Base-by-base conservation (phyloP, 306 rosid species). In the Myrica gale region DNA sequence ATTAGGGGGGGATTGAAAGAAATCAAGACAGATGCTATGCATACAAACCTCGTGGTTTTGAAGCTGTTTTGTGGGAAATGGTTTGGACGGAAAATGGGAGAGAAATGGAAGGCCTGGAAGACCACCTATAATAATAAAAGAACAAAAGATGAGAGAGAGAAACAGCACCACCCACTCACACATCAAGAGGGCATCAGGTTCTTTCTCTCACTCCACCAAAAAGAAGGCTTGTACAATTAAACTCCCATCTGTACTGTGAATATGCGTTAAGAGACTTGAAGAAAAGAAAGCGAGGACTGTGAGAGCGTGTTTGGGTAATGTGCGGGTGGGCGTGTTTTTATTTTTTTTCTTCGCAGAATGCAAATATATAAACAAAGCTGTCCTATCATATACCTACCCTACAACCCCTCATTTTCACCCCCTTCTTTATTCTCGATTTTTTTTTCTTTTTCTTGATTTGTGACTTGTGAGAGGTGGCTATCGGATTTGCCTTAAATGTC, bases 161-260 rank as follows among this genome's bases (percentile, higher is more conserved):
- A 77, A 71, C 48, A 80, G 82, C 79, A 80, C 88, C 90, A 82
- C 85, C 88, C 87, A 87, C 85, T 87, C 77, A 84, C 70, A 68
- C 90, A 84, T 87, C 85, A 87, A 82, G 78, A 71, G 74, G 87
- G 88, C 85, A 87, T 87, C 90, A 78, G 90, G 88, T 87, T 84
- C 90, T 82, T 19, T 65, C 76, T 55, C 76, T 73, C 79, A 48
- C 47, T 68, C 63, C 20, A 75, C 61, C 66, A 80, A 68, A 85
- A 83, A 78, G 87, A 79, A 74, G 71, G 83, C 55, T 74, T 82
- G 83, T 67, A 77, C 83, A 84, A 9, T 48, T 48, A 32, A 32
- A 32, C 84, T 66, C 74, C 77, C 80, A 80, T 78, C 81, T 71
- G 79, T 85, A 85, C 81, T 71, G 79, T 85, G 88, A 84, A 84